Conservation (phyloP, 192 early-diverging fungal genomes). For the Umbelopsis sp. region DNA sequence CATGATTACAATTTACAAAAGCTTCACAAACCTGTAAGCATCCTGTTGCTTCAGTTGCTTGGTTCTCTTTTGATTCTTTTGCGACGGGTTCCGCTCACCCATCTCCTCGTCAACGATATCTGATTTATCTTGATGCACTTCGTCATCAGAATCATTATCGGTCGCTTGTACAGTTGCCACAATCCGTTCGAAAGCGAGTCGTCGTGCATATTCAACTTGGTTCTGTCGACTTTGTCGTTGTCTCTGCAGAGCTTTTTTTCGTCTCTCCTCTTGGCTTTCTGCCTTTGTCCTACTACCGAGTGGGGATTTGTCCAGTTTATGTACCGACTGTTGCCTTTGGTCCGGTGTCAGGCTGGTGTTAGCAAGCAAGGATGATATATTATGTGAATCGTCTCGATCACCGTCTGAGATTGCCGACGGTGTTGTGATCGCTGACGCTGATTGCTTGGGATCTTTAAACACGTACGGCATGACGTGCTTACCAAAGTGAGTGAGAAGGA, state of each 20-base stretch:
- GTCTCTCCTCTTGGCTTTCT: constrained; percentile 27
- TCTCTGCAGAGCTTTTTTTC: constrained; percentile 21
- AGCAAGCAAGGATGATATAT: background rate
- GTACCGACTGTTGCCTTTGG: background rate
- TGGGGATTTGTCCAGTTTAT: constrained; percentile 26
- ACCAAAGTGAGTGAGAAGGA: no score
- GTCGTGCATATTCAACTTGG: background rate
- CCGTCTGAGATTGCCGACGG: background rate
- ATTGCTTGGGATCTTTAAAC: constrained; percentile 8
- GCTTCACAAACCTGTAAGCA: constrained; percentile 42
- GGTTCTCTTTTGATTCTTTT: constrained; percentile 31
- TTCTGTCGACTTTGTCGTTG: constrained; percentile 21
- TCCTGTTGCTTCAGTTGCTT: constrained; percentile 41
- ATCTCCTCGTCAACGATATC: constrained; percentile 23
- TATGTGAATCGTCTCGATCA: background rate
- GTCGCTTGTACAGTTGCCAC: background rate
- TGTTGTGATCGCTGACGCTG: background rate
- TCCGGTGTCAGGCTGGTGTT: constrained; percentile 1
- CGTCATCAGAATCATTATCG: constrained; percentile 7
- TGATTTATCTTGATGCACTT: background rate
- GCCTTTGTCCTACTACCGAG: background rate
- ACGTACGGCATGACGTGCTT: constrained; percentile 1
- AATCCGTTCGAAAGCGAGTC: constrained; percentile 1
- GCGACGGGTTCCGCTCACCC: constrained; percentile 32
- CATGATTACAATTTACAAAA: background rate